These are phyloP conservation scores for Phytophthora multivora DNA, from an alignment of 352 stramenopile genomes.

Conservation along the genomic window DNA sequence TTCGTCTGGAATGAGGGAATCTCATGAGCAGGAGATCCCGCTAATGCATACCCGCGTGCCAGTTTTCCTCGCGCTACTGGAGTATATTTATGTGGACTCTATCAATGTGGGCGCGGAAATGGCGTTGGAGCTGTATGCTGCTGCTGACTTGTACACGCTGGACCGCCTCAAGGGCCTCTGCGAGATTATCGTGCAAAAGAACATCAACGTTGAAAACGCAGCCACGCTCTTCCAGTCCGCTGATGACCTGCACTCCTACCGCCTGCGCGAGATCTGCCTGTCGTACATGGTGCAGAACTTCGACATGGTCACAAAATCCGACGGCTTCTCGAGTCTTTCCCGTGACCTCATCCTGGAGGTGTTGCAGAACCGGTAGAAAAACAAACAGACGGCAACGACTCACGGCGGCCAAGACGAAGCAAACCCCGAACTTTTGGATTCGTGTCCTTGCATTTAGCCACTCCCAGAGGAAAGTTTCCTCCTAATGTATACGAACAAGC, in stretches of 20 bases:
- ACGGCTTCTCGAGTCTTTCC: constrained; percentile 85
- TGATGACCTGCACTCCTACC: constrained; percentile 82
- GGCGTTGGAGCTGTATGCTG: constrained; percentile 94
- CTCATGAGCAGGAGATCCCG: constrained; percentile 84
- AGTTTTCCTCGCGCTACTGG: constrained; percentile 94
- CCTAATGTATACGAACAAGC: constrained; percentile 38
- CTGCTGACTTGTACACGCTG: constrained; percentile 94
- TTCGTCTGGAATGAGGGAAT: constrained; percentile 94
- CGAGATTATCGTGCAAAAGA: constrained; percentile 91
- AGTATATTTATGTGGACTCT: constrained; percentile 98
- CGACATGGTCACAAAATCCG: constrained; percentile 91
- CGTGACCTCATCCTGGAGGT: constrained; percentile 91
- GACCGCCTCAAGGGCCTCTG: constrained; percentile 93
- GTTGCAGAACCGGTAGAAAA: constrained; percentile 79
- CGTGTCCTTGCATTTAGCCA: constrained; percentile 29
- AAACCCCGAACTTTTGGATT: constrained; percentile 22
- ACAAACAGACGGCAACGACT: constrained; percentile 8
- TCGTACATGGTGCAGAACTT: constrained; percentile 91
- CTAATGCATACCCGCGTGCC: constrained; percentile 90
- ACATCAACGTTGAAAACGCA: constrained; percentile 87
- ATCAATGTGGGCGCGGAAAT: constrained; percentile 92
- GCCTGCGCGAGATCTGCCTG: constrained; percentile 89
- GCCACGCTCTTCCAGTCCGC: constrained; percentile 84
- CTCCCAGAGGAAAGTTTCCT: constrained; percentile 27
- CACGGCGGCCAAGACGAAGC: constrained; percentile 18